A percentile compares a stretch with the other conserved stretches of the same genome.
phyloP scores from a whole-genome alignment of 1,139 yeast genomes.

The Taphrina pruni region DNA sequence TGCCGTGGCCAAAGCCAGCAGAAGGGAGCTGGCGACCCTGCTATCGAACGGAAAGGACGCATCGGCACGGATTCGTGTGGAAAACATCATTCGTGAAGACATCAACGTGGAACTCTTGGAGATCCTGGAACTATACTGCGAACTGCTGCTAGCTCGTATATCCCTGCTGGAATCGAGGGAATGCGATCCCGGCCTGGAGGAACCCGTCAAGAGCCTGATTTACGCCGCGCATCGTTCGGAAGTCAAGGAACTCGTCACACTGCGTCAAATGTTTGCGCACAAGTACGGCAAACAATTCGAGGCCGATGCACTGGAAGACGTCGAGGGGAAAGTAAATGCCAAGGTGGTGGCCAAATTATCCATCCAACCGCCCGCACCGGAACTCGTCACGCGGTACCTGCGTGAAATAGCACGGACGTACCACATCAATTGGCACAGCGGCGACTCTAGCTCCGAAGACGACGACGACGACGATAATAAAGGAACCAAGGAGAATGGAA shows the following conservation, averaged over 20 bases:
- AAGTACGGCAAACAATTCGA: slow-evolving; percentile 72
- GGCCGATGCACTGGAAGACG: slow-evolving; percentile 66
- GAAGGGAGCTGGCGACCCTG: slow-evolving; percentile 76
- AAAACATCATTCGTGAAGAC: slow-evolving; percentile 84
- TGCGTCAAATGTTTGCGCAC: slow-evolving; percentile 66
- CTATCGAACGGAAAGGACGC: slow-evolving; percentile 74
- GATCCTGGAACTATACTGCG: slow-evolving; percentile 77
- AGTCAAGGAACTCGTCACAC: slow-evolving; percentile 68
- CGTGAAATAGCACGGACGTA: slow-evolving; percentile 83
- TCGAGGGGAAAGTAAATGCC: slow-evolving; percentile 52
- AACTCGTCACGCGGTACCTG: slow-evolving; percentile 71
- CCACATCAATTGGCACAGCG: slow-evolving; percentile 63
- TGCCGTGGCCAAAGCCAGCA: slow-evolving; percentile 79
- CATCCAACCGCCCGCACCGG: slow-evolving; percentile 70
- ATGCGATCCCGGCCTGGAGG: slow-evolving; percentile 70
- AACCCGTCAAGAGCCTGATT: slow-evolving; percentile 74
- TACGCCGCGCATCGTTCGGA: slow-evolving; percentile 77
- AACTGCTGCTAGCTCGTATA: slow-evolving; percentile 76
- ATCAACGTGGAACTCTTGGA: slow-evolving; percentile 81
- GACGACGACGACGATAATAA: slow-evolving; percentile 46
- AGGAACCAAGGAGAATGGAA: slow-evolving; percentile 32
- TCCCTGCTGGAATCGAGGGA: slow-evolving; percentile 58
- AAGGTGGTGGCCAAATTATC: slow-evolving; percentile 68
- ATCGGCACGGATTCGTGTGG: slow-evolving; percentile 84
- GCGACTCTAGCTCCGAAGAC: slow-evolving; percentile 49